Evolutionary conservation across 2,329 filamentous ascomycete species (phyloP).

Genomic region (Pyricularia grisea): DNA sequence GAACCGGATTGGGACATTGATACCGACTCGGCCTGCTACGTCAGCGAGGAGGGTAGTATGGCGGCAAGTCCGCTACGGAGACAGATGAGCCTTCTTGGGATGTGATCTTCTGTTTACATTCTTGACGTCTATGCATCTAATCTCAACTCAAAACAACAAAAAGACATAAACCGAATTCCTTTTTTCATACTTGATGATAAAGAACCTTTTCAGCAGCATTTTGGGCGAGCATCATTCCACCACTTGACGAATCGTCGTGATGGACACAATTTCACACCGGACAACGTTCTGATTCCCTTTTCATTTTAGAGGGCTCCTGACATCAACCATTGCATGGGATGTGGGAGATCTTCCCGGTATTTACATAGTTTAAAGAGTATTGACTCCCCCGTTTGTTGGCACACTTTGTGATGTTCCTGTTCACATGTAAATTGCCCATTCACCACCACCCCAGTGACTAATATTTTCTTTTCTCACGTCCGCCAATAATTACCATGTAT

Average conservation of each 20-base stretch:
- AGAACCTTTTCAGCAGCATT: not conserved
- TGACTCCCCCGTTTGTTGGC: not conserved
- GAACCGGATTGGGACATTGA: slow-evolving; percentile 86
- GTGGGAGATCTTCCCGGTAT: not conserved
- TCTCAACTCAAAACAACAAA: not conserved
- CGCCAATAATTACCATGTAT: not conserved
- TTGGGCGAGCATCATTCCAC: not conserved
- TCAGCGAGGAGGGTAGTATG: slow-evolving; percentile 63
- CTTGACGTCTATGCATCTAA: not conserved
- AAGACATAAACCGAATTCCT: not conserved
- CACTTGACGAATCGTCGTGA: not conserved
- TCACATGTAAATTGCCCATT: not conserved
- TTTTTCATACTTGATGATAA: not conserved
- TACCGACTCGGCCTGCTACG: slow-evolving; percentile 65
- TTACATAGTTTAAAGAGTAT: not conserved
- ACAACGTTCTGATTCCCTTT: not conserved
- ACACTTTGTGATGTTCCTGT: not conserved
- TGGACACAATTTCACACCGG: not conserved
- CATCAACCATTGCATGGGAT: not conserved
- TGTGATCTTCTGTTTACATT: slow-evolving; percentile 25
- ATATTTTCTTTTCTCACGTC: not conserved
- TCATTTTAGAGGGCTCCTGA: not conserved
- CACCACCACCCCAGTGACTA: not conserved
- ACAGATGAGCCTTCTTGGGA: slow-evolving; percentile 65
- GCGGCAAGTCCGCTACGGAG: slow-evolving; percentile 59